Percentiles rank a stretch among this genome's conserved stretches.
Conservation (phyloP, 2,329 filamentous ascomycete species). For the Myotisia sp. region DNA sequence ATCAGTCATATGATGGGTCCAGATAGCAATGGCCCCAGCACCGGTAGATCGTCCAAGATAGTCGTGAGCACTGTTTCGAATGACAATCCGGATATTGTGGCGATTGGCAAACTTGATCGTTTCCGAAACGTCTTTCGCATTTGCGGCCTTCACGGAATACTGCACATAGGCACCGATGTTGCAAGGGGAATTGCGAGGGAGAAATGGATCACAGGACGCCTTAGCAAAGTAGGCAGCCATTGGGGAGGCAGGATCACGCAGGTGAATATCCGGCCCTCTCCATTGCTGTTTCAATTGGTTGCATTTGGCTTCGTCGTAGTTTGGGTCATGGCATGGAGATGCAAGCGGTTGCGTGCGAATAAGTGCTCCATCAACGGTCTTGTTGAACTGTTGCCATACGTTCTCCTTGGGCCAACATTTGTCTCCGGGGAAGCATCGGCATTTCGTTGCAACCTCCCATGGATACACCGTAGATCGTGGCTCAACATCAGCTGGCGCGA, state of each 20-base stretch:
- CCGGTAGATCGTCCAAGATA: constrained; percentile 44
- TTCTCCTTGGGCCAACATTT: constrained; percentile 36
- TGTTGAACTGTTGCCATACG: constrained; percentile 39
- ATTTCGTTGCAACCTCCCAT: too few relatives aligned
- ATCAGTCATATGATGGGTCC: constrained; percentile 21
- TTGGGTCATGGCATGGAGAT: constrained; percentile 36
- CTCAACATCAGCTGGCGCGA: too few relatives aligned
- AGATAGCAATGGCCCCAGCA: constrained; percentile 31
- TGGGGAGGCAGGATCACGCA: neutral
- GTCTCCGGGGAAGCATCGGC: constrained; percentile 37
- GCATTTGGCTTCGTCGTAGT: constrained; percentile 34
- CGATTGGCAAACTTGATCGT: constrained; percentile 13
- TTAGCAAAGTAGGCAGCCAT: constrained; percentile 1
- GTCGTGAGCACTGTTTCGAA: constrained; percentile 45
- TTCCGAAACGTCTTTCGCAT: neutral
- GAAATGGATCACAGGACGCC: neutral
- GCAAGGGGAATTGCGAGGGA: neutral
- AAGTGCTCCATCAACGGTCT: constrained; percentile 36
- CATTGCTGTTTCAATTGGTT: constrained; percentile 29
- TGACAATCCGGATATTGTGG: constrained; percentile 26
- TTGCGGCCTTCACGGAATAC: neutral
- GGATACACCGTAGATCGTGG: too few relatives aligned
- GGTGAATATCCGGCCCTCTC: constrained; percentile 32
- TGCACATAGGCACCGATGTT: neutral
- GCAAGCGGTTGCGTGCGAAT: constrained; percentile 40